Evolutionary conservation across 2,329 filamentous ascomycete genomes (phyloP).

Genomic region (Periconia sp.): DNA sequence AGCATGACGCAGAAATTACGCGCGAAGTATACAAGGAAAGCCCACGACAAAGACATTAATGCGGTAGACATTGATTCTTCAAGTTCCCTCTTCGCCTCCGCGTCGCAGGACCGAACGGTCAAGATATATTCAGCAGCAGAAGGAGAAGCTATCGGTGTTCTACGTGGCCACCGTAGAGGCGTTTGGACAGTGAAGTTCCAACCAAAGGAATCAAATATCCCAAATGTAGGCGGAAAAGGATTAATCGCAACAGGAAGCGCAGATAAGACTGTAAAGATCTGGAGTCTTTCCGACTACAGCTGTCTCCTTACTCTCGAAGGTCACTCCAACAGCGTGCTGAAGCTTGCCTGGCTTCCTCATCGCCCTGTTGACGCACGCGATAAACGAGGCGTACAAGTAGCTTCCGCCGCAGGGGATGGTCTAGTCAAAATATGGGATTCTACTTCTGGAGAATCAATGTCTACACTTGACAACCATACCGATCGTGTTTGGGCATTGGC

Average conservation of each 20-base stretch:
- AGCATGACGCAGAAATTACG: conserved; percentile 62
- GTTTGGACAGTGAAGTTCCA: conserved; percentile 96
- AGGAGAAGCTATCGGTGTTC: conserved; percentile 87
- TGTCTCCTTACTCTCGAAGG: conserved; percentile 95
- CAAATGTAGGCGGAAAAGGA: conserved; percentile 71
- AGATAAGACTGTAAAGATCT: conserved; percentile 95
- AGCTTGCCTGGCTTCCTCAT: conserved; percentile 83
- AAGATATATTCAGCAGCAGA: conserved; percentile 95
- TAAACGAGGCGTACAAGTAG: conserved; percentile 72
- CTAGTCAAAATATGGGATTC: conserved; percentile 97
- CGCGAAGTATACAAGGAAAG: conserved; percentile 87
- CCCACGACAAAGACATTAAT: conserved; percentile 99
- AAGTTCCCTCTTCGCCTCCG: conserved; percentile 86
- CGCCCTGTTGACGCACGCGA: conserved; percentile 44
- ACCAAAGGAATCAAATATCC: conserved; percentile 71
- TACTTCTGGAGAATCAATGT: conserved; percentile 80
- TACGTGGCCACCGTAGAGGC: conserved; percentile 90
- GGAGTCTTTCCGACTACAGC: conserved; percentile 90
- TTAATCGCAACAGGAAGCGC: conserved; percentile 89
- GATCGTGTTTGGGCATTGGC: conserved; percentile 93
- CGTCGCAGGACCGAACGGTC: conserved; percentile 94
- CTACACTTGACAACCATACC: conserved; percentile 94
- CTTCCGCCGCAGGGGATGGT: conserved; percentile 89
- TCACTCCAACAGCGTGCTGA: conserved; percentile 93
- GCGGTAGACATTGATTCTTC: conserved; percentile 81